phyloP scores from a whole-genome alignment of 495 filamentous ascomycete species.

The Aspergillus funiculosus region DNA sequence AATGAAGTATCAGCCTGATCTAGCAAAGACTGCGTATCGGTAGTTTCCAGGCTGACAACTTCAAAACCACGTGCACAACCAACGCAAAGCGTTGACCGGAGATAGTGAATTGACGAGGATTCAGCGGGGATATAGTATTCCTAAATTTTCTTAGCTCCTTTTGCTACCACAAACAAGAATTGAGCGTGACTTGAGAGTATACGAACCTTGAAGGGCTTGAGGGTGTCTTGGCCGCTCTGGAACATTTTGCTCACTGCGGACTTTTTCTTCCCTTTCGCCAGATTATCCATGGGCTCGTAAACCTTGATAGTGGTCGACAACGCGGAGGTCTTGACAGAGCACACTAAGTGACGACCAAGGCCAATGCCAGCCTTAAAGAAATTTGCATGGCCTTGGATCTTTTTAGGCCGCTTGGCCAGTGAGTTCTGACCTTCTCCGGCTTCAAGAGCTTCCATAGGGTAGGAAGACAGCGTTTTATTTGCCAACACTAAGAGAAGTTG shows the following conservation, averaged over 20 bases:
- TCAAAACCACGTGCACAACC: slow-evolving; percentile 95
- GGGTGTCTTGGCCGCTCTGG: slow-evolving; percentile 82
- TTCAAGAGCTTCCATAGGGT: slow-evolving; percentile 78
- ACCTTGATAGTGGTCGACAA: slow-evolving; percentile 95
- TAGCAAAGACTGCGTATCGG: slow-evolving; percentile 92
- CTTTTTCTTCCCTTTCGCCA: slow-evolving; percentile 82
- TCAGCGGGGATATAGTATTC: slow-evolving; percentile 99
- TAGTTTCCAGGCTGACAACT: slow-evolving; percentile 91
- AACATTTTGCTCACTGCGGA: slow-evolving; percentile 93
- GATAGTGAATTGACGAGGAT: slow-evolving; percentile 92
- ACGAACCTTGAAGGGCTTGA: slow-evolving; percentile 84
- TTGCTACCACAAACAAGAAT: too few relatives aligned
- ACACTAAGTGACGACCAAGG: slow-evolving; percentile 87
- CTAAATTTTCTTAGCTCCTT: slow-evolving; percentile 28
- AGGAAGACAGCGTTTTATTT: slow-evolving; percentile 85
- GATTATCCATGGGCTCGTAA: slow-evolving; percentile 89
- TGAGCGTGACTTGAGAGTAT: neutral
- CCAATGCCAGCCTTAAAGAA: slow-evolving; percentile 98
- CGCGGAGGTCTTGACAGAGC: slow-evolving; percentile 85
- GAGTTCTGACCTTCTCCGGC: slow-evolving; percentile 65
- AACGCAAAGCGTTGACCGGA: slow-evolving; percentile 93
- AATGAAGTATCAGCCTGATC: slow-evolving; percentile 98
- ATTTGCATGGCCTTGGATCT: slow-evolving; percentile 94
- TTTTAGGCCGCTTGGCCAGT: slow-evolving; percentile 81
- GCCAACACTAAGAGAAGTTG: slow-evolving; percentile 84